Percentiles rank a stretch among this genome's conserved stretches.
Conservation (phyloP, 1,139 yeast species). For the Pichia sp. region DNA sequence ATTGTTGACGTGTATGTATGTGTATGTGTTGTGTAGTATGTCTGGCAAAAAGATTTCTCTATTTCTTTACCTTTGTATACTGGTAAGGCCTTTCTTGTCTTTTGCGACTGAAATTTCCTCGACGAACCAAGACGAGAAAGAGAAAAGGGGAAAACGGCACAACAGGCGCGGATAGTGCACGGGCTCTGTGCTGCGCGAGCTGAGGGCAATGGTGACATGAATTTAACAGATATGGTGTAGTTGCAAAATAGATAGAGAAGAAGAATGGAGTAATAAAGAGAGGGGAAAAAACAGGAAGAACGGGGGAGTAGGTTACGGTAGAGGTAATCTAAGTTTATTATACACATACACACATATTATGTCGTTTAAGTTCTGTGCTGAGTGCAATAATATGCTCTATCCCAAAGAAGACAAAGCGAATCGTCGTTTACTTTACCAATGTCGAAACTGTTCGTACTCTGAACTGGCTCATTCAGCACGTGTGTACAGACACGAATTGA, state of each 20-base stretch:
- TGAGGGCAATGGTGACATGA: not conserved
- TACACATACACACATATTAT: too few relatives aligned
- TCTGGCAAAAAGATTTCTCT: not conserved
- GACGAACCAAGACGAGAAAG: too few relatives aligned
- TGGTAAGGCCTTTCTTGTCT: too few relatives aligned
- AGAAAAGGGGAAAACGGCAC: too few relatives aligned
- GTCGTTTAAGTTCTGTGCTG: constrained; percentile 92
- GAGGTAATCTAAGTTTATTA: too few relatives aligned
- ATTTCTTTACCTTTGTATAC: too few relatives aligned
- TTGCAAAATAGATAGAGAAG: not conserved
- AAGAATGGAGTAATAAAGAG: not conserved
- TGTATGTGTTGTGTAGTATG: not conserved
- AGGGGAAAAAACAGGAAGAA: not conserved
- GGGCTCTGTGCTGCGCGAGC: not conserved
- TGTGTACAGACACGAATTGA: constrained; percentile 89
- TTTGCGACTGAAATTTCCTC: too few relatives aligned
- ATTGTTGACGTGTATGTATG: not conserved
- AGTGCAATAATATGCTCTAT: constrained; percentile 95
- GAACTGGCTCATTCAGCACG: constrained; percentile 86
- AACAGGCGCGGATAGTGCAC: not conserved
- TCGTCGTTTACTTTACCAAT: constrained; percentile 73
- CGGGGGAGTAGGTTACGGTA: not conserved
- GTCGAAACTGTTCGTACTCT: constrained; percentile 92
- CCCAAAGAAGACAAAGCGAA: constrained; percentile 90
- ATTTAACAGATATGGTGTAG: not conserved